Evolutionary conservation across 2,329 filamentous ascomycete species (phyloP), one percentile per base, ranked within the genome.

Genomic region (Cadophora luteo-olivacea): DNA sequence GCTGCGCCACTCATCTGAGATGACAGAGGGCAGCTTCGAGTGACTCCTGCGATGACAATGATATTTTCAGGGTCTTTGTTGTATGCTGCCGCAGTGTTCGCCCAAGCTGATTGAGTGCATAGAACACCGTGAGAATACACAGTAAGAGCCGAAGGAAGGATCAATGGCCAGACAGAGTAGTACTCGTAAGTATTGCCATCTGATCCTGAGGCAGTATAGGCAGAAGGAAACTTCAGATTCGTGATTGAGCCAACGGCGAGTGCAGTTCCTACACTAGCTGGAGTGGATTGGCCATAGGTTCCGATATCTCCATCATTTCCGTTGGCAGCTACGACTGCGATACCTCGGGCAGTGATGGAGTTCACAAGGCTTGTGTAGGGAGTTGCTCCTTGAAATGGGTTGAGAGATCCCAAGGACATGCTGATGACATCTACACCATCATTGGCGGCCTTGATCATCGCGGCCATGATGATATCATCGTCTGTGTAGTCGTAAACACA

Each of bases 381-480:
- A 24, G 33, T 62, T 54, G 51, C 51, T 25, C 51, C 51, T 29
- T 49, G 45, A 12, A 32, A 62, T 49, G 25, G 41, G 19, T 62
- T 49, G 41, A 51, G 41, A 24, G 22, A 32, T 4, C 72, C 69
- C 1, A 76, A 38, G 9, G 74, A 75, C 72, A 75, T 74, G 38
- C 72, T 74, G 48, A 76, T 67, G 25, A 76, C 51, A 54, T 76
- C 70, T 22, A 72, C 72, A 9, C 70, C 71, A 61, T 74, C 72
- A 3, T 68, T 60, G 11, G 51, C 51, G 0, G 51, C 75, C 65
- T 69, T 66, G 32, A 64, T 24, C 68, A 76, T 68, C 8, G 70
- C 73, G 9, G 67, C 65, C 33, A 74, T 71, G 36, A 75, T 67
- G 1, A 68, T 65, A 66, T 74, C 75, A 8, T 55, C 67, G 11